Conservation (phyloP, 176 grass and related monocot genomes). For the Zea luxurians region DNA sequence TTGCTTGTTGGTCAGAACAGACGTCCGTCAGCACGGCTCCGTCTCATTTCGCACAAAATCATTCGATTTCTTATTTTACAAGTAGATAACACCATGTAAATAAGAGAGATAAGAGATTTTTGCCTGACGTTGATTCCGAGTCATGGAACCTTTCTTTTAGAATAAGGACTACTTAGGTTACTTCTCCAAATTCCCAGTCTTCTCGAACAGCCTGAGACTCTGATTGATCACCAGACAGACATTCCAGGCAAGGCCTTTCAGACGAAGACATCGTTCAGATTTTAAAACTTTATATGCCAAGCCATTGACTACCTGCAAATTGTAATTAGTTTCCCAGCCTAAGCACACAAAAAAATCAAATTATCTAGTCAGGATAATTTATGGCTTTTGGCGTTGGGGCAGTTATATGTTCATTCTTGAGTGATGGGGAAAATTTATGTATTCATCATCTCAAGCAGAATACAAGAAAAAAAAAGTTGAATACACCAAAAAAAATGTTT, state of each 20-base stretch:
- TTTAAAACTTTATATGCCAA: neutral
- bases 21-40: no score
- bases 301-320: conserved; percentile 19
- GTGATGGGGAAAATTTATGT: neutral
- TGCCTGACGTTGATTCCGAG: no score
- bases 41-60: no score
- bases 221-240: neutral
- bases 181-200: conserved; percentile 22
- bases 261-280: conserved; percentile 4
- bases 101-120: no score
- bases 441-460: conserved; percentile 25
- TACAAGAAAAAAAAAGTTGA: neutral
- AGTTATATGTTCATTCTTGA: neutral
- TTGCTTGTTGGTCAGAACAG: no score
- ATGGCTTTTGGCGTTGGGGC: neutral
- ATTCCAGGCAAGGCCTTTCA: neutral
- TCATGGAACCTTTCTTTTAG: neutral
- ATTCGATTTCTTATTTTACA: no score
- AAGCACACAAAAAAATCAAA: neutral
- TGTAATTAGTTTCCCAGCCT: neutral
- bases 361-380: conserved; percentile 5
- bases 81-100: no score
- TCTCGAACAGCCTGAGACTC: neutral
- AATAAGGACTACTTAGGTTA: neutral
- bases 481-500: neutral